Evolutionary conservation across 1,284 basidiomycete genomes (phyloP).

Genomic region (Crucibulum parvulum): DNA sequence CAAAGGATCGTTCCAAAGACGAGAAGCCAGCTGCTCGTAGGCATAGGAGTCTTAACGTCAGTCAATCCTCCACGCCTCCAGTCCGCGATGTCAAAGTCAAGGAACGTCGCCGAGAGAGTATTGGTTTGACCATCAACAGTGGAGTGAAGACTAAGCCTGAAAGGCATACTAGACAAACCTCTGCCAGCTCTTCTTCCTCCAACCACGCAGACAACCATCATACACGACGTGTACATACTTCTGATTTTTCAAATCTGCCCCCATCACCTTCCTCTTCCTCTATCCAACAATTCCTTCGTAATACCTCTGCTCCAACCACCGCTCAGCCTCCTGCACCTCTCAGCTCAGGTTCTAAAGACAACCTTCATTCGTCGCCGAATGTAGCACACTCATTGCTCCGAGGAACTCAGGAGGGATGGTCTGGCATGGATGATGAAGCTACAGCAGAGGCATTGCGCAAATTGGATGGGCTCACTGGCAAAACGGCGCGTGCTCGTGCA

Average conservation of each 20-base stretch:
- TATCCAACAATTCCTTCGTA: conserved; percentile 82
- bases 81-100: conserved; percentile 56
- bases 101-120: conserved; percentile 72
- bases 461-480: conserved; percentile 88
- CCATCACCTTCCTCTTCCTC: conserved; percentile 87
- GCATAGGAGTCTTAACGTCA: conserved; percentile 75
- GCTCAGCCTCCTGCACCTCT: conserved; percentile 51
- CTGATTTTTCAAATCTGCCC: conserved; percentile 89
- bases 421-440: conserved; percentile 83
- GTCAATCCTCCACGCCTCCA: conserved; percentile 44
- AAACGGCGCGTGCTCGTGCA: conserved; percentile 69
- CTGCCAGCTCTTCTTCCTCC: conserved; percentile 71
- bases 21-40: conserved; percentile 64
- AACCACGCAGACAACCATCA: conserved; percentile 57
- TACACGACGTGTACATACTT: conserved; percentile 64
- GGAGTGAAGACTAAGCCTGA: conserved; percentile 48
- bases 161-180: conserved; percentile 69
- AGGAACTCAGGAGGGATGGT: conserved; percentile 86
- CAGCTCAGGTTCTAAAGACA: conserved; percentile 52
- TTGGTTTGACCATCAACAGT: conserved; percentile 53
- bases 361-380: conserved; percentile 60
- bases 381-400: conserved; percentile 83
- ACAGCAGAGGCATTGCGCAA: conserved; percentile 93
- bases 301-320: conserved; percentile 52
- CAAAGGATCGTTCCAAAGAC: conserved; percentile 52